Conservation (phyloP, 2,329 filamentous ascomycete genomes). For the Aplosporella prunicola region DNA sequence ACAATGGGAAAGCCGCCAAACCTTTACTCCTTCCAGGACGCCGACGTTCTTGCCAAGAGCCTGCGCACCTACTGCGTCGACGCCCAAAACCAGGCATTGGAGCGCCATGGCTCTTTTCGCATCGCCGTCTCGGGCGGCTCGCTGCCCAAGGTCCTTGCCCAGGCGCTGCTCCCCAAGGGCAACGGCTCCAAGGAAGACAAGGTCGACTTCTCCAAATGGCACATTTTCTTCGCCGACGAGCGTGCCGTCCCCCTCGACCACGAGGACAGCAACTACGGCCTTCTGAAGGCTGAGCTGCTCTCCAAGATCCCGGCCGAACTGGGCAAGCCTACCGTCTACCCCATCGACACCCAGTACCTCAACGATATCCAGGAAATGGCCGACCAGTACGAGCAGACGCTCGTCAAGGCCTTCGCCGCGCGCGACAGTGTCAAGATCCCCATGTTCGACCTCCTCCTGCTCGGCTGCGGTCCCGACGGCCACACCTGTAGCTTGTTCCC, state of each 20-base stretch:
- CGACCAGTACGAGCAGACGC: constrained; percentile 81
- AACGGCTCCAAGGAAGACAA: constrained; percentile 48
- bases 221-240: constrained; percentile 98
- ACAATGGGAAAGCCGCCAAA: constrained; percentile 38
- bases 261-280: constrained; percentile 85
- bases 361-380: constrained; percentile 84
- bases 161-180: constrained; percentile 60
- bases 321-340: constrained; percentile 61
- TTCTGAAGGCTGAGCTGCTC: constrained; percentile 80
- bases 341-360: constrained; percentile 61
- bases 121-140: constrained; percentile 90
- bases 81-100: constrained; percentile 68
- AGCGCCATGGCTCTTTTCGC: constrained; percentile 78
- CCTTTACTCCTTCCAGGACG: constrained; percentile 70
- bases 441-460: constrained; percentile 86
- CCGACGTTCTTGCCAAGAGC: constrained; percentile 60
- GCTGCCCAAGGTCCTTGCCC: constrained; percentile 76
- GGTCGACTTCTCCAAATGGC: constrained; percentile 77
- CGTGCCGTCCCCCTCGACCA: constrained; percentile 87
- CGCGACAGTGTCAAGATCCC: constrained; percentile 91
- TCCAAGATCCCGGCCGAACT: constrained; percentile 68
- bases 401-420: constrained; percentile 78
- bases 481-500: constrained; percentile 98
- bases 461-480: constrained; percentile 90
- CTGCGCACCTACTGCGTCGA: constrained; percentile 77